Conservation (phyloP, 768 basidiomycete species). For the Termitomyces sp. region DNA sequence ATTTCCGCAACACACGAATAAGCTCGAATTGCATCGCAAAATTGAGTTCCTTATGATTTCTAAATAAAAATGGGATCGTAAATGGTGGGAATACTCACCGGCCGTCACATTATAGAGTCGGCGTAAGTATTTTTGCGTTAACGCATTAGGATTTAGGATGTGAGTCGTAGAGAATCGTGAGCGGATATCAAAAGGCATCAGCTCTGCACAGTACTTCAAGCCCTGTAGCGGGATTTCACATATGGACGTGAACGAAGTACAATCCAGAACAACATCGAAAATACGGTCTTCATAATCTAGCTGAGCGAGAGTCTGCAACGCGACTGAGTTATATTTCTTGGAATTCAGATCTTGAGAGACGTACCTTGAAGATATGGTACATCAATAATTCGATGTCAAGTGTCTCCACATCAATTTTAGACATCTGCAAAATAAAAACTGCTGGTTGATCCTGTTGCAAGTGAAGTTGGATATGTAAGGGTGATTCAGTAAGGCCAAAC, state of each 20-base stretch:
- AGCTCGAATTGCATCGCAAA: slow-evolving; percentile 50
- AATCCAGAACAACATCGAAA: slow-evolving; percentile 79
- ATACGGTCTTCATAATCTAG: slow-evolving; percentile 41
- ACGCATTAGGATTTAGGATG: slow-evolving; percentile 70
- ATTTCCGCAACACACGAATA: slow-evolving; percentile 66
- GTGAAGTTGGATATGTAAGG: background rate
- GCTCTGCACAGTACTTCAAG: slow-evolving; percentile 74
- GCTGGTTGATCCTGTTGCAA: slow-evolving; percentile 39
- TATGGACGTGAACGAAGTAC: slow-evolving; percentile 69
- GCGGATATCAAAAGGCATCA: slow-evolving; percentile 69
- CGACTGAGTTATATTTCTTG: background rate
- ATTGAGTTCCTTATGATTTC: slow-evolving; percentile 40
- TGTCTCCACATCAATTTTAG: slow-evolving; percentile 73
- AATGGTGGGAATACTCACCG: slow-evolving; percentile 25
- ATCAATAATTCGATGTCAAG: slow-evolving; percentile 77
- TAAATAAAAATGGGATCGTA: background rate
- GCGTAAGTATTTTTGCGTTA: slow-evolving; percentile 71
- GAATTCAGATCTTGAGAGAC: slow-evolving; percentile 3
- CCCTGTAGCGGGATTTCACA: slow-evolving; percentile 82
- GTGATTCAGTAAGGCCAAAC: slow-evolving; percentile 7
- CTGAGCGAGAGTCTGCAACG: slow-evolving; percentile 46
- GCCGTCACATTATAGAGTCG: slow-evolving; percentile 71
- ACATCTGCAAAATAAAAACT: slow-evolving; percentile 62
- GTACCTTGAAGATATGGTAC: slow-evolving; percentile 74
- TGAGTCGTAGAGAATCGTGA: slow-evolving; percentile 56